Evolutionary conservation across 2,329 filamentous ascomycete species (phyloP), one percentile per base, ranked within the genome.

Genomic region (Colletotrichum lindemuthianum): DNA sequence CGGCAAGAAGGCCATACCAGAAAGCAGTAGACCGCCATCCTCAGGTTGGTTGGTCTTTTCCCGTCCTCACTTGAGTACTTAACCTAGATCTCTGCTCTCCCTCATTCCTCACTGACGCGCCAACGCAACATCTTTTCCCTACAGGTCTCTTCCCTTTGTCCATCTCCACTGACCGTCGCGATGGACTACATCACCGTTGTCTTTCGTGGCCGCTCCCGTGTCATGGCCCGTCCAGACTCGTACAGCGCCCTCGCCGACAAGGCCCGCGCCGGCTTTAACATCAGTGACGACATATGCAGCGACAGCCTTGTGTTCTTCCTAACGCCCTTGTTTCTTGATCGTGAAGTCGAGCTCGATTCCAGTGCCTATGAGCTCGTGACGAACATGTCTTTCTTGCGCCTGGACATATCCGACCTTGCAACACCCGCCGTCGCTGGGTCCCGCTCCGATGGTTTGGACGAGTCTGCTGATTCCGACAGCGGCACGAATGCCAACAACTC

Each of bases 331-430:
- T 15, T 33, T 33, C 15, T 13, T 6, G 10, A 16, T 11, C 8
- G 45, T 3, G 34, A 47, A 15, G 33, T 56, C 33, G 53, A 56
- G 33, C 41, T 56, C 15, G 53, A 56, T 34, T 43, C 53, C 5
- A 37, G 41, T n/a, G 53, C 53, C 32, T 56, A 39, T 10, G 32
- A 39, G 6, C 41, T 8, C 2, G 34, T 56, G 15, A 36, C 41
- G 1, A 2, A 56, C 8, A 2, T 10, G n/a, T 45, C n/a, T 15
- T 16, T 13, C 4, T 34, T 47, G 2, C 53, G 32, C 24, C 41
- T 56, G 16, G n/a, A 56, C 12, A 11, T 1, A 16, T 11, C 41
- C 12, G 6, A 12, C 5, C 8, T 34, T n/a, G 13, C 1, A 2
- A 2, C 16, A 8, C 24, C 12, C 15, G 50, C n/a, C 13, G 8